Base-by-base conservation (phyloP, 2,329 filamentous ascomycete species). In the Thermothelomyces thermophilus region DNA sequence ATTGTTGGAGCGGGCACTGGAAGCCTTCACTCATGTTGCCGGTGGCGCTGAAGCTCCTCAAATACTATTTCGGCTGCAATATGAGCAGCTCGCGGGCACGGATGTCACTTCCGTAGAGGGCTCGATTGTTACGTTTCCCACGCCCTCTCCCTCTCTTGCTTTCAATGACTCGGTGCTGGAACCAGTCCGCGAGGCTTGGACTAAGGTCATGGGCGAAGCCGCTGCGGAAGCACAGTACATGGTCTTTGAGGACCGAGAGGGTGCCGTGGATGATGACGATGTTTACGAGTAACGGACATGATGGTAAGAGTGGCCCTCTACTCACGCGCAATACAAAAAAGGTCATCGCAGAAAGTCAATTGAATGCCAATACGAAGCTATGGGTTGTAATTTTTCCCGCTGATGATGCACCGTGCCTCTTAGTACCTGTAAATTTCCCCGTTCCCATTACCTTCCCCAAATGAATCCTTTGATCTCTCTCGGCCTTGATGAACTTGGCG, bases 171-270 rank as follows among this genome's bases (percentile, higher is more conserved):
- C 69, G 0, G 70, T 82, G 1, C 67, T 96, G 9, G 76, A 81
- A 6, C 67, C 79, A 22, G 86, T 95, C 2, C 79, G 79, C 52
- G 66, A 76, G 9, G 80, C 83, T 6, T 97, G 90, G 90, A 72
- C 77, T 53, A 69, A 72, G 42, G 73, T 90, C 3, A 71, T 79
- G 57, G 78, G 75, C 9, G 68, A 70, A 1, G 73, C 75, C 4
- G 70, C 65, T 1, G 70, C 70, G 16, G 71, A 61, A 5, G 45
- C 55, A 22, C 67, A 77, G 39, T 96, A 93, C 60, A 83, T 96
- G 78, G 72, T 77, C 17, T 95, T 95, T 64, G 78, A 84, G 42
- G 86, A 93, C 52, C 77, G 88, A 20, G 83, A 90, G 62, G 76
- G 73, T 13, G 70, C 71, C 24, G 71, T 68, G 52, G 77, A 77